Conservation (phyloP, 2,329 filamentous ascomycete species). For the Juglanconis sp. region DNA sequence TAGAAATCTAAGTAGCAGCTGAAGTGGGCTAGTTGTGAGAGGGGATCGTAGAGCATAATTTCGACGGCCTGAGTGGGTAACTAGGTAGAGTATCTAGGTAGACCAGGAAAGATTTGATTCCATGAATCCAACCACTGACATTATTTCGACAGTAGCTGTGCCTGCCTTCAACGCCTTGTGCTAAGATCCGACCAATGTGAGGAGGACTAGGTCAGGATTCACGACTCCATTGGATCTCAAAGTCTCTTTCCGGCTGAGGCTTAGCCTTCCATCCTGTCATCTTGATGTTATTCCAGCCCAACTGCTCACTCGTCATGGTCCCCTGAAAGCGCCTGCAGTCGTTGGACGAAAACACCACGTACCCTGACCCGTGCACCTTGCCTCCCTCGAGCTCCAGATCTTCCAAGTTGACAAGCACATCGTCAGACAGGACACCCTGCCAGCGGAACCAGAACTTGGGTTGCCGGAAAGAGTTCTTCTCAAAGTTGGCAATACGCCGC, state of each 20-base stretch:
- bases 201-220: neutral
- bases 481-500: constrained; percentile 20
- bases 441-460: constrained; percentile 26
- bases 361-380: constrained; percentile 20
- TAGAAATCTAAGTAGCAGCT: neutral
- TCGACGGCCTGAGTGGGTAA: neutral
- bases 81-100: neutral
- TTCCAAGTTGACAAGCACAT: neutral
- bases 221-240: constrained; percentile 18
- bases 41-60: neutral
- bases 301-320: constrained; percentile 22
- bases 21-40: neutral
- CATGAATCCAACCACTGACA: neutral
- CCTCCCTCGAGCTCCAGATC: neutral
- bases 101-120: neutral
- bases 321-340: constrained; percentile 24
- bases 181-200: neutral
- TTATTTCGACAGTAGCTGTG: neutral
- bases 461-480: constrained; percentile 24
- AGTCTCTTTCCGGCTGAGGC: constrained; percentile 19
- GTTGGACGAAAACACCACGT: constrained; percentile 25
- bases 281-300: constrained; percentile 22
- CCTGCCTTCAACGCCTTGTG: neutral
- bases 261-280: constrained; percentile 21
- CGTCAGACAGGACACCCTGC: constrained; percentile 10